Base-by-base conservation (phyloP, 2,329 filamentous ascomycete genomes). In the Chaetomium strumarium region DNA sequence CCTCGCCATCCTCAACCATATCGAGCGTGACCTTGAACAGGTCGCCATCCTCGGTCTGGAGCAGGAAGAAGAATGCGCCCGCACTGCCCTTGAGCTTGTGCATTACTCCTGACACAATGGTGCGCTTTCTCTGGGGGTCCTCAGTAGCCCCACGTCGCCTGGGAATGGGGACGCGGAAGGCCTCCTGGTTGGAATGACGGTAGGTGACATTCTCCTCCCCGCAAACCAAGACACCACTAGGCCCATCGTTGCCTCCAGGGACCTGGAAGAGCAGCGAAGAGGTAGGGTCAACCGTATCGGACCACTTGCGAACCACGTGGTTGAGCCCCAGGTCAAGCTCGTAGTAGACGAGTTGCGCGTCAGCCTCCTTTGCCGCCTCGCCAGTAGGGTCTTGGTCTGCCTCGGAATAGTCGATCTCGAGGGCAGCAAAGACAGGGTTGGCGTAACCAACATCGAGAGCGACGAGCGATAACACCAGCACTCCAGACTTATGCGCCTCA, bases 11-110 rank as follows among this genome's bases (percentile, higher is more conserved):
- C 61, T 91, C 86, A 10, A 84, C 79, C 84, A 96, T 92, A 58
- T 96, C 90, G 55, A 99, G 84, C 0, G 86, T 96, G 46, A 97
- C 80, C 68, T 97, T 97, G 78, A 99, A 97, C 7, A 99, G 76
- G 68, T 99, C 95, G n/a, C 93, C 93, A 67, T 99, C 95, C 53
- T 99, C 93, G 0, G 88, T 90, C 67, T 99, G 93, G 0, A 99
- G 74, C 2, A 99, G 80, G 67, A 97, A 96, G 75, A 99, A 99
- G 73, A 99, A 99, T 1, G 91, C 90, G 29, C 90, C 90, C 6
- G 77, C 78, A 54, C 77, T 84, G 55, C 83, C 82, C 63, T 93
- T 92, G 67, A 96, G 85, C 68, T 95, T 95, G 72, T 99, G 93
- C 84, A 97, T 92, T n/a, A 96, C 90, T 46, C 93, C 93, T 2